Percentiles rank a stretch among this genome's conserved stretches.
Conservation (phyloP, 352 stramenopile species). For the Globisporangium yorkense region DNA sequence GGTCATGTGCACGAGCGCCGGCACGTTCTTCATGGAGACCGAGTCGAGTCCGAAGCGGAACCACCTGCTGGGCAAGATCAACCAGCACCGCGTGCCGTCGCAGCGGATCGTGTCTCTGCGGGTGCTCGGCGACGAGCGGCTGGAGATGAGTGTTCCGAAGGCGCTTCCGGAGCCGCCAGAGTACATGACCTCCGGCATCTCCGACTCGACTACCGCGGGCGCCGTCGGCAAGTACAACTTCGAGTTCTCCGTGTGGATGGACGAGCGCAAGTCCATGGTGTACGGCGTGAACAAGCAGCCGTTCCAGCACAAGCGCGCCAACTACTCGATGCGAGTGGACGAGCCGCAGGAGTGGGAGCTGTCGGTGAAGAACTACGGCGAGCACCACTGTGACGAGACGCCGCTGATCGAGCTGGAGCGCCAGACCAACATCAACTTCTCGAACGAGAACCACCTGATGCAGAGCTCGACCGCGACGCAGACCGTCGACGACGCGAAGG, state of each 20-base stretch:
- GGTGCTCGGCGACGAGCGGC: slow-evolving; percentile 20
- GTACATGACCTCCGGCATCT: slow-evolving; percentile 49
- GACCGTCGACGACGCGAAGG: slow-evolving; percentile 7
- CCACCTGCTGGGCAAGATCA: slow-evolving; percentile 47
- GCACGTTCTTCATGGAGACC: slow-evolving; percentile 62
- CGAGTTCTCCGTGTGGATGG: slow-evolving; percentile 74
- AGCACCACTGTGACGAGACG: slow-evolving; percentile 29
- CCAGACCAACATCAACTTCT: slow-evolving; percentile 24
- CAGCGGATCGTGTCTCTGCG: slow-evolving; percentile 57
- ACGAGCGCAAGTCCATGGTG: slow-evolving; percentile 22
- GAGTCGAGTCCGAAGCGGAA: slow-evolving; percentile 54
- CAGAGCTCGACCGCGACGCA: slow-evolving; percentile 8
- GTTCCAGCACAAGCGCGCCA: slow-evolving; percentile 35
- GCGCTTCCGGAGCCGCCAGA: slow-evolving; percentile 38
- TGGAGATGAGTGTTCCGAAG: slow-evolving; percentile 24
- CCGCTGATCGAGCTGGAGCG: slow-evolving; percentile 7
- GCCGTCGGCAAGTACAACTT: slow-evolving; percentile 52
- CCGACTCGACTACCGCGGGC: slow-evolving; percentile 4
- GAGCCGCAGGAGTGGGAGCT: slow-evolving; percentile 68
- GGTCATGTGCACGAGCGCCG: slow-evolving; percentile 35
- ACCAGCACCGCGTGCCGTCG: slow-evolving; percentile 64
- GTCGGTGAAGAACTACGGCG: slow-evolving; percentile 47
- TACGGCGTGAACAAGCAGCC: slow-evolving; percentile 66
- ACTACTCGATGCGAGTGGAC: slow-evolving; percentile 65
- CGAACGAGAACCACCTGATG: slow-evolving; percentile 21